Conservation (phyloP, 257 asterid genomes). For the Oldenlandia corymbosa region DNA sequence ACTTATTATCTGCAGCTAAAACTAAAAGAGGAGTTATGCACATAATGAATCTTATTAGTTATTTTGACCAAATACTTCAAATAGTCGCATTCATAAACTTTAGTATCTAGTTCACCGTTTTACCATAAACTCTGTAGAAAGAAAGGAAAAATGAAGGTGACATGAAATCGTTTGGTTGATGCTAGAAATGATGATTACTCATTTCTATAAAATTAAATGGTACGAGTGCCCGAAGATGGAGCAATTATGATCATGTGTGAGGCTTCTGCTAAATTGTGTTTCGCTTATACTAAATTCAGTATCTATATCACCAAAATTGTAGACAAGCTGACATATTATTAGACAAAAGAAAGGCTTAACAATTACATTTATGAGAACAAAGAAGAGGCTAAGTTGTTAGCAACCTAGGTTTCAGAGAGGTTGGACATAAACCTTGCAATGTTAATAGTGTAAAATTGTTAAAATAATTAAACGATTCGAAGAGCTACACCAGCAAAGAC, state of each 20-base stretch:
- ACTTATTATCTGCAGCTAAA: not conserved
- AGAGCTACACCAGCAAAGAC: too few relatives aligned
- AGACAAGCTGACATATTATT: too few relatives aligned
- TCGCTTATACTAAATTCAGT: too few relatives aligned
- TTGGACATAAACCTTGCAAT: too few relatives aligned
- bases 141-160: not conserved
- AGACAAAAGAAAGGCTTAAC: too few relatives aligned
- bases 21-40: not conserved
- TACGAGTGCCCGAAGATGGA: not conserved
- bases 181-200: not conserved
- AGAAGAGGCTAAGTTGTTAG: too few relatives aligned
- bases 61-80: not conserved
- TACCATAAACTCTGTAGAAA: not conserved
- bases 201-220: not conserved
- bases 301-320: too few relatives aligned
- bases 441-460: too few relatives aligned
- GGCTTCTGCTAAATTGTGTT: not conserved
- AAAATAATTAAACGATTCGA: too few relatives aligned
- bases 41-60: not conserved
- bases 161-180: not conserved
- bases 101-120: not conserved
- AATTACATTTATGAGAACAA: too few relatives aligned
- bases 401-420: too few relatives aligned
- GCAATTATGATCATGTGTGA: not conserved
- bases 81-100: not conserved